Base-by-base conservation (phyloP, 2,329 filamentous ascomycete species). In the Onygenales sp. region DNA sequence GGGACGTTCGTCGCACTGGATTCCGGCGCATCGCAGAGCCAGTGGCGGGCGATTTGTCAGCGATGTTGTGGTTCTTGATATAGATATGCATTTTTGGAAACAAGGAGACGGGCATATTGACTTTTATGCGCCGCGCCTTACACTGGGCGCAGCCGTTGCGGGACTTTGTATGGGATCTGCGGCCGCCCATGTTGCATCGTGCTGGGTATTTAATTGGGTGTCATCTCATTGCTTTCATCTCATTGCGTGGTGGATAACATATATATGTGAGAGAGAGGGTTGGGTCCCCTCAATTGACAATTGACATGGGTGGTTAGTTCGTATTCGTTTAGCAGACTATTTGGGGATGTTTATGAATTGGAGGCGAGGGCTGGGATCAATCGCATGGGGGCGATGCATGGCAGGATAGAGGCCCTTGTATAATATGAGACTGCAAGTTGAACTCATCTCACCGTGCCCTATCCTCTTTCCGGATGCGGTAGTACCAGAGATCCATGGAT, bases 141-240 rank as follows among this genome's bases (percentile, higher is more conserved):
- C 93, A 98, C 58, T 90, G 95, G 65, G 92, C 91, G 79, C 93
- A 98, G 60, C 93, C 93, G 75, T 95, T 97, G 67, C 93, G 86
- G 65, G 91, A 96, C 78, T 98, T 98, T 70, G 93, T 97, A 77
- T 98, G 93, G 13, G 53, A 57, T 17, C 53, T 38, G 13, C 54
- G 54, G 36, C 11, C 5, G 8, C 54, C 54, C 54, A 55, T 55
- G 17, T 17, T 17, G 17, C 17, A 17, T 17, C 17, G 17, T 14
- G 50, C 41, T 43, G 47, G 48, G 39, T 41, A 54, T 14, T 36
- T 42, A 41, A 44, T n/a, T 43, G 33, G n/a, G 14, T 48, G 50
- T 52, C 43, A 11, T 27, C 31, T 41, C 42, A 45, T 43, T 38
- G 44, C 39, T 33, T 50, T 47, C 21, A 27, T 27, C 21, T 27